A percentile compares a stretch with the other conserved stretches of the same genome.
phyloP scores from a whole-genome alignment of 768 basidiomycete genomes.

The Rhodosporidiobolus sp. region DNA sequence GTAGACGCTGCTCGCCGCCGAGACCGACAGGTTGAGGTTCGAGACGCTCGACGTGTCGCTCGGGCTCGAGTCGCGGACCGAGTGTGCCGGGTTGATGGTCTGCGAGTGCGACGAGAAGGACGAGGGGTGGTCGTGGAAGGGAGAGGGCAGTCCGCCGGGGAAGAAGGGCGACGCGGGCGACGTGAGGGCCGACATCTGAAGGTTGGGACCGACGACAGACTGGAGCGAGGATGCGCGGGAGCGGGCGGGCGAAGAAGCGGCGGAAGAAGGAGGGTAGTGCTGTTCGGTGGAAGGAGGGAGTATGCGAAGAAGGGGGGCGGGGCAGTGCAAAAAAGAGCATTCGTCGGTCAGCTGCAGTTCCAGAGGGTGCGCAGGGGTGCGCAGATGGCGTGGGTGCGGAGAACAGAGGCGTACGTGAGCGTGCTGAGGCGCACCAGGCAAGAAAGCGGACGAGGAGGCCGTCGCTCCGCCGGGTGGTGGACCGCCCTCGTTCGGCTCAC shows the following conservation, averaged over 20 bases:
- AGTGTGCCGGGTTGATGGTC: constrained; percentile 35
- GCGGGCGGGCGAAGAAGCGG: constrained; percentile 18
- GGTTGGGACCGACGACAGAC: constrained; percentile 1
- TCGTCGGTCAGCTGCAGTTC: background rate
- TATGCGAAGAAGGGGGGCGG: background rate
- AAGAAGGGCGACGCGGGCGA: constrained; percentile 32
- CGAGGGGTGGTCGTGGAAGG: constrained; percentile 24
- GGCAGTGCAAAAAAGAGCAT: background rate
- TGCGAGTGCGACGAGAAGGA: constrained; percentile 3
- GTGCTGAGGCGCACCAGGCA: background rate
- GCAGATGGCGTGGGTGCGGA: background rate
- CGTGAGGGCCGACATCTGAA: constrained; percentile 17
- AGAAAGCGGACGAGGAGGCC: no score
- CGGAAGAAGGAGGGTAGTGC: constrained; percentile 16
- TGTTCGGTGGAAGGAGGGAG: background rate
- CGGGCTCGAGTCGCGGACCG: constrained; percentile 31
- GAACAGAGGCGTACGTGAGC: no score
- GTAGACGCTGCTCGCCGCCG: constrained; percentile 22
- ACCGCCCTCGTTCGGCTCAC: background rate
- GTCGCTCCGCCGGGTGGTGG: background rate
- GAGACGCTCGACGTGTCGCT: constrained; percentile 26
- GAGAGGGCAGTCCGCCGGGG: constrained; percentile 26
- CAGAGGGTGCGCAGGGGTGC: background rate
- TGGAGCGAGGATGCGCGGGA: constrained; percentile 25
- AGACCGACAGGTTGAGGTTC: constrained; percentile 17